A percentile compares a stretch with the other conserved stretches of the same genome.
Conservation (phyloP, 2,329 filamentous ascomycete genomes). For the Clarireedia monteithiana region DNA sequence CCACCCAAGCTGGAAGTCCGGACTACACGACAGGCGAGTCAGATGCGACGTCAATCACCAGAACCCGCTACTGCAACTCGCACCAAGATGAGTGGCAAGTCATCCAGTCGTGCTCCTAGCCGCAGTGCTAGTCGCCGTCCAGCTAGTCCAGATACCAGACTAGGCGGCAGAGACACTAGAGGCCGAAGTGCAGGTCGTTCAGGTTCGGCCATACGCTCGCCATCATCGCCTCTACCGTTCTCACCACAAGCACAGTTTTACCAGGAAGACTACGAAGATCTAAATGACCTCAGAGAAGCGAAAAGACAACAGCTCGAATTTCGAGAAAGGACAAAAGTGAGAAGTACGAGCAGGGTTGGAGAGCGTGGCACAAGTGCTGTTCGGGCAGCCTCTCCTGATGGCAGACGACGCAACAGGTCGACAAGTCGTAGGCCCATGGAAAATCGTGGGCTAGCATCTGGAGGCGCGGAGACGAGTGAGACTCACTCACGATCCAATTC, state of each 20-base stretch:
- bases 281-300: constrained; percentile 43
- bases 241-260: constrained; percentile 48
- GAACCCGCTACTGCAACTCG: constrained; percentile 16
- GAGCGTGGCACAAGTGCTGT: constrained; percentile 28
- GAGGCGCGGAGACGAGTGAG: constrained; percentile 13
- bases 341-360: constrained; percentile 40
- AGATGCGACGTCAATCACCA: constrained; percentile 23
- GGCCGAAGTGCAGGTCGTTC: constrained; percentile 57
- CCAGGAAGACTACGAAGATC: constrained; percentile 58
- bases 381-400: constrained; percentile 25
- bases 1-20: constrained; percentile 25
- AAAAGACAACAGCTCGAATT: constrained; percentile 48
- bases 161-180: constrained; percentile 35
- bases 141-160: constrained; percentile 28
- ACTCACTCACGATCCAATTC: constrained; percentile 33
- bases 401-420: constrained; percentile 27
- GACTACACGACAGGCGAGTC: constrained; percentile 30
- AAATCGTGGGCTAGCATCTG: constrained; percentile 14
- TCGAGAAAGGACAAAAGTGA: constrained; percentile 33
- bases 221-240: constrained; percentile 74
- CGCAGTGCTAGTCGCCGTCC: constrained; percentile 33
- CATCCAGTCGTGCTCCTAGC: constrained; percentile 30
- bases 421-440: constrained; percentile 22
- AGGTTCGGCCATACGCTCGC: constrained; percentile 57
- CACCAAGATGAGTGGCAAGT: constrained; percentile 17